These are phyloP conservation scores for Xylaria polymorpha DNA, from an alignment of 2,329 filamentous ascomycete species.

Conservation along the genomic window DNA sequence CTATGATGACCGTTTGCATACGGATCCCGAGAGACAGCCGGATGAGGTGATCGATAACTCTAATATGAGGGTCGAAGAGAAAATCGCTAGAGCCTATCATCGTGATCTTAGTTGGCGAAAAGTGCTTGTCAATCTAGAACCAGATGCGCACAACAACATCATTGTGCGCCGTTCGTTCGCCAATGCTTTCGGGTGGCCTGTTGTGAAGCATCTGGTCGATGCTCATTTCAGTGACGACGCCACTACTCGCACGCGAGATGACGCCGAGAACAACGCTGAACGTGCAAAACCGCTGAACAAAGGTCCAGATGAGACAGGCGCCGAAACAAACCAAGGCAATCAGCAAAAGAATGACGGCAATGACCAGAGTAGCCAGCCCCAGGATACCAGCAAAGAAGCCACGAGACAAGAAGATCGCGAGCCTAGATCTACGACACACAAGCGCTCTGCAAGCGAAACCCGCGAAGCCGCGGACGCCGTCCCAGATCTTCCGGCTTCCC, in stretches of 20 bases:
- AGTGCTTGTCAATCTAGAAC: slow-evolving; percentile 92
- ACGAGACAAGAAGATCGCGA: slow-evolving; percentile 2
- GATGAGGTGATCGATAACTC: slow-evolving; percentile 67
- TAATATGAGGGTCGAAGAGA: slow-evolving; percentile 93
- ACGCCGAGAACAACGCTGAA: slow-evolving; percentile 74
- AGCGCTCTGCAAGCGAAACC: slow-evolving; percentile 47
- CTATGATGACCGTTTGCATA: slow-evolving; percentile 64
- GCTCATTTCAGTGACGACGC: slow-evolving; percentile 88
- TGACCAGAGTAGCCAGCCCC: background rate
- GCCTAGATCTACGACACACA: slow-evolving; percentile 25
- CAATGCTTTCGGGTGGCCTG: slow-evolving; percentile 97
- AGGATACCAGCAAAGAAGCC: slow-evolving; percentile 4
- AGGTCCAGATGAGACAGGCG: slow-evolving; percentile 70
- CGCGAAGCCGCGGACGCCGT: slow-evolving; percentile 60
- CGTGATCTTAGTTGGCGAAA: slow-evolving; percentile 94
- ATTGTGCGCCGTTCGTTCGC: slow-evolving; percentile 96
- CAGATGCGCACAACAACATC: slow-evolving; percentile 98
- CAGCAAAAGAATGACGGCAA: slow-evolving; percentile 44
- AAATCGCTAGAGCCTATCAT: slow-evolving; percentile 96
- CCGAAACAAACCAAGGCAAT: slow-evolving; percentile 60
- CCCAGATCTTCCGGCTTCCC: slow-evolving; percentile 56
- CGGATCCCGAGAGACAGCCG: slow-evolving; percentile 58
- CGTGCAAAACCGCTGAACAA: slow-evolving; percentile 71
- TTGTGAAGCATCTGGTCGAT: slow-evolving; percentile 93
- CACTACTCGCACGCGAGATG: slow-evolving; percentile 72